These are phyloP conservation scores for Halenospora varia DNA, from an alignment of 495 filamentous ascomycete genomes.

Conservation along the genomic window DNA sequence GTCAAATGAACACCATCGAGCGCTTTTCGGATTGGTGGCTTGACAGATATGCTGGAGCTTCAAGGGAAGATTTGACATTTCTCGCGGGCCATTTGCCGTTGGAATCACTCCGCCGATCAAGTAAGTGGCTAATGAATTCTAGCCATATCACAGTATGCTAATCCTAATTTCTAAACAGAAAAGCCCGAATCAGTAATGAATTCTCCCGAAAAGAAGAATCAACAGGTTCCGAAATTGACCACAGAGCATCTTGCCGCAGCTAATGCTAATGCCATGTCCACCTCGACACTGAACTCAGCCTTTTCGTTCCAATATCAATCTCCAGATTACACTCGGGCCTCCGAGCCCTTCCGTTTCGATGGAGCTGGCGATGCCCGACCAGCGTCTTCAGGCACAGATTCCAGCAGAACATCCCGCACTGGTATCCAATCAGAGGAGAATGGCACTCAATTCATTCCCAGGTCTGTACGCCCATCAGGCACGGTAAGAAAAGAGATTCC, in stretches of 20 bases:
- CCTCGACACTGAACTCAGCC: not conserved
- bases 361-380: slow-evolving; percentile 3
- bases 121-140: no score
- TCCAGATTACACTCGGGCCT: no score
- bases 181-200: no score
- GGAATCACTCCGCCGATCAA: no score
- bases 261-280: no score
- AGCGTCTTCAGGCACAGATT: not conserved
- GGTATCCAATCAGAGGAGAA: not conserved
- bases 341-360: not conserved
- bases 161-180: no score
- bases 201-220: not conserved
- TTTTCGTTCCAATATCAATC: not conserved
- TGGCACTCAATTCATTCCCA: not conserved
- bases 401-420: not conserved
- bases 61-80: no score
- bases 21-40: no score
- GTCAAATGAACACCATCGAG: no score
- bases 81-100: no score
- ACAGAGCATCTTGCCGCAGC: not conserved
- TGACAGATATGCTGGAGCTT: no score
- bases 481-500: not conserved
- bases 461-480: not conserved
- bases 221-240: not conserved
- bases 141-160: no score